phyloP scores from a whole-genome alignment of 2,329 filamentous ascomycete species.

The Cercospora beticola region DNA sequence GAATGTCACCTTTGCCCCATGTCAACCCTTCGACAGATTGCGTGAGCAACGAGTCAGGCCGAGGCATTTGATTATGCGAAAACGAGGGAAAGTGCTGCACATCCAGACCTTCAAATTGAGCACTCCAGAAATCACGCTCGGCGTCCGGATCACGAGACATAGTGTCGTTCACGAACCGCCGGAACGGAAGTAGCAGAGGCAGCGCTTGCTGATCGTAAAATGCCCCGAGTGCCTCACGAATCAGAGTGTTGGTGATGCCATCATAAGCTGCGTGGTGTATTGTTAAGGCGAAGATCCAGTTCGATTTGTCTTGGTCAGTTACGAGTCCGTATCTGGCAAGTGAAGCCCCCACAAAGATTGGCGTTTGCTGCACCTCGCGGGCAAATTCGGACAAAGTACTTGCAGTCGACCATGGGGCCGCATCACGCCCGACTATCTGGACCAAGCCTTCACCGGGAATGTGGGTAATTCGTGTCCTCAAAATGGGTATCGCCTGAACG shows the following conservation, averaged over 20 bases:
- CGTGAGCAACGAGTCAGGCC: slow-evolving; percentile 31
- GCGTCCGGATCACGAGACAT: slow-evolving; percentile 24
- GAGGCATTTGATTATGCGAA: slow-evolving; percentile 25
- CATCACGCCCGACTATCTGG: slow-evolving; percentile 32
- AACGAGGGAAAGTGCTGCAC: slow-evolving; percentile 39
- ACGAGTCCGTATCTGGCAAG: slow-evolving; percentile 5
- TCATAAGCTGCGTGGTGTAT: slow-evolving; percentile 46
- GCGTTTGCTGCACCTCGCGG: not conserved
- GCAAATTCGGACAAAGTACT: slow-evolving; percentile 41
- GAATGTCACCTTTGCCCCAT: slow-evolving; percentile 17
- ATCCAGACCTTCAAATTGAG: slow-evolving; percentile 33
- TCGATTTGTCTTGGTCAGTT: not conserved
- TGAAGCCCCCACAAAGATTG: not conserved
- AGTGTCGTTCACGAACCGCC: slow-evolving; percentile 40
- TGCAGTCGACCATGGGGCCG: slow-evolving; percentile 17
- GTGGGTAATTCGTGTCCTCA: slow-evolving; percentile 38
- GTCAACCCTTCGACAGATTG: slow-evolving; percentile 19
- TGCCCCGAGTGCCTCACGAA: slow-evolving; percentile 35
- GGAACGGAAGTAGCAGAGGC: slow-evolving; percentile 17
- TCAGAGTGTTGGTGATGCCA: slow-evolving; percentile 40
- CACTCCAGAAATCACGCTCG: slow-evolving; percentile 39
- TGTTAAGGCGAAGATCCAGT: slow-evolving; percentile 1
- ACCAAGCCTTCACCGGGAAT: slow-evolving; percentile 14
- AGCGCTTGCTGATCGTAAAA: not conserved
- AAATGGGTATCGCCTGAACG: slow-evolving; percentile 36